Evolutionary conservation across 2,329 filamentous ascomycete genomes (phyloP), one percentile per base, ranked within the genome.

Genomic region (Thielaviopsis populi): DNA sequence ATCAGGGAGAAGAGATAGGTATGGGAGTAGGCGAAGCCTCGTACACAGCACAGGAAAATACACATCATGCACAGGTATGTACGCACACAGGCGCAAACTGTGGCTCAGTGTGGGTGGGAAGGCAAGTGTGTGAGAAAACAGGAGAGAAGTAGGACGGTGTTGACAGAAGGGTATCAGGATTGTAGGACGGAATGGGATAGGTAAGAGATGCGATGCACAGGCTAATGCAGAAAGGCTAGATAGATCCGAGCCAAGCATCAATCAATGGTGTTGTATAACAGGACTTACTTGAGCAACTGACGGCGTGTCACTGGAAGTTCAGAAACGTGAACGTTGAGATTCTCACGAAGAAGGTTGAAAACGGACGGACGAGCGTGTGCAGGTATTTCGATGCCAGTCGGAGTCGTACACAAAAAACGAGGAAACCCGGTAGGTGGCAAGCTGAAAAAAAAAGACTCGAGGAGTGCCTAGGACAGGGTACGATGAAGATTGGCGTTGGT

Each of bases 231-330:
- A 7, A 56, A 56, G 30, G 53, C 27, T 30, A 37, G 15, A 17
- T 15, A 54, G 27, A 33, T 33, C 3, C 30, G 7, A 54, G 27
- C 53, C 24, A 56, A 37, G 4, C 53, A 33, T 33, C 4, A 27
- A 15, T 33, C 24, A n/a, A 30, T 54, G 27, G 50, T 56, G 24
- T 56, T 30, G 53, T 56, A 56, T 56, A 6, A 37, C 53, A 56
- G 53, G 53, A 37, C 53, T 56, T 56, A 56, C 53, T 33, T 56
- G 53, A 37, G 53, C 15, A 56, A 27, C 53, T 56, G 53, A 22
- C 4, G 27, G 27, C 53, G 53, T 37, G 6, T 56, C 17, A 33
- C 27, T 33, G 6, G 53, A 19, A 37, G 11, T 10, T 27, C 3
- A 50, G 46, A 50, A 50, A 50, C 24, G 46, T 3, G 22, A 50